These are phyloP conservation scores for Mucor mucedo DNA, from an alignment of 371 early-diverging fungal genomes.

Conservation along the genomic window DNA sequence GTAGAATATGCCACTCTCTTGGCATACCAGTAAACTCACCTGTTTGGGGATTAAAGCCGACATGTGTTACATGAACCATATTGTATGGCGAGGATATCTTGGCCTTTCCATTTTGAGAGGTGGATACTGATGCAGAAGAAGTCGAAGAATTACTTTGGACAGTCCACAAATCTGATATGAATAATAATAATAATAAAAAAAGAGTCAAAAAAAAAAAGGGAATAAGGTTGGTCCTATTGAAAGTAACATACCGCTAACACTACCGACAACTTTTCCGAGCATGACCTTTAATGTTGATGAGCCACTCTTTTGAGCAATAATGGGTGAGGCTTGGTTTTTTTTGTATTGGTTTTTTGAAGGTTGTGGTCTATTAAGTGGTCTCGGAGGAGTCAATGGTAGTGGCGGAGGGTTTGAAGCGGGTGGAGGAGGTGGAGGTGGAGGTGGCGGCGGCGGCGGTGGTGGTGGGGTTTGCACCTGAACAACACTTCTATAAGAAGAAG, in stretches of 20 bases:
- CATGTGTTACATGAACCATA: constrained; percentile 94
- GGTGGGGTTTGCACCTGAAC: background rate
- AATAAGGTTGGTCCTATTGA: constrained; percentile 3
- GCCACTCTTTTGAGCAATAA: constrained; percentile 31
- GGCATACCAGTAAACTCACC: constrained; percentile 95
- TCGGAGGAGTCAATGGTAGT: constrained; percentile 13
- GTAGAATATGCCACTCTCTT: constrained; percentile 88
- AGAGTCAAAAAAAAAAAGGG: background rate
- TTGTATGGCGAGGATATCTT: constrained; percentile 93
- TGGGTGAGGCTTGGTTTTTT: constrained; percentile 8
- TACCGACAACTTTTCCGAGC: constrained; percentile 63
- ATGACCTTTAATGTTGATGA: constrained; percentile 62
- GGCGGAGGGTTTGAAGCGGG: background rate
- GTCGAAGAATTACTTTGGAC: constrained; percentile 11
- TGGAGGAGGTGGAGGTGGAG: background rate
- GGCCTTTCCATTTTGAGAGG: constrained; percentile 45
- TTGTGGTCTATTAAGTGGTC: background rate
- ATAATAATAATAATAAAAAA: no score
- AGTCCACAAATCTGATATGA: constrained; percentile 29
- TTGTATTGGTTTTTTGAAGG: constrained; percentile 18
- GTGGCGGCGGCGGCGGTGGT: background rate
- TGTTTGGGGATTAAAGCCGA: constrained; percentile 87
- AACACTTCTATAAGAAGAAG: constrained; percentile 21
- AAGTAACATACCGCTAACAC: constrained; percentile 50
- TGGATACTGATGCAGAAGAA: constrained; percentile 10